A percentile compares a stretch with the other conserved stretches of the same genome.
These are phyloP conservation scores for Paragyromitra xinjiangensis DNA, from an alignment of 495 filamentous ascomycete species.

Conservation along the genomic window DNA sequence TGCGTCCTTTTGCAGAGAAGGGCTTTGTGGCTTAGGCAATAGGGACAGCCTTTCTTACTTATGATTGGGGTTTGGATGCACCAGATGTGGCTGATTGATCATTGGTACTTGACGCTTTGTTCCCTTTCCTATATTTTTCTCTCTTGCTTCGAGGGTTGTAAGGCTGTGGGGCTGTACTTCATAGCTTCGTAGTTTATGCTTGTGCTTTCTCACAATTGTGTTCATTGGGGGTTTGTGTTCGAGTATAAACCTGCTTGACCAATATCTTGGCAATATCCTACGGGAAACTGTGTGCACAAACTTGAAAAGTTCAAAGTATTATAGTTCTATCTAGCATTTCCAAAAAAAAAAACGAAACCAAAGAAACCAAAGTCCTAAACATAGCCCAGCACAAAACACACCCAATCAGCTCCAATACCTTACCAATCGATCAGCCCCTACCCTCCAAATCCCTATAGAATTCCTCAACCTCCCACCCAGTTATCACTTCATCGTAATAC, in stretches of 20 bases:
- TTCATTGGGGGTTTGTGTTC: background rate
- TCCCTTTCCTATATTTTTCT: background rate
- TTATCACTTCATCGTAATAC: too few relatives aligned
- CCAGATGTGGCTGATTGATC: background rate
- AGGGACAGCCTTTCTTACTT: background rate
- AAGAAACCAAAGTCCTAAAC: too few relatives aligned
- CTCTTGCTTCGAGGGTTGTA: too few relatives aligned
- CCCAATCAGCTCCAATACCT: too few relatives aligned
- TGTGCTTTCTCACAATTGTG: too few relatives aligned
- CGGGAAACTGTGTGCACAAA: background rate
- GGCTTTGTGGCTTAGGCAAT: constrained; percentile 5
- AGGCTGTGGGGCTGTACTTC: background rate
- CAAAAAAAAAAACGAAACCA: too few relatives aligned
- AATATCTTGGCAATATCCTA: background rate
- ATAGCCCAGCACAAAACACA: too few relatives aligned
- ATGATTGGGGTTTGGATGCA: background rate
- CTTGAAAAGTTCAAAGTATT: background rate
- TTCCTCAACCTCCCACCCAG: too few relatives aligned
- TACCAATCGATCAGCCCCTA: too few relatives aligned
- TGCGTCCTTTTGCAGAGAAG: background rate
- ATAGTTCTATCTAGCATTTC: too few relatives aligned
- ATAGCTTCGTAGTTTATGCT: background rate
- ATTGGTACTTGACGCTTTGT: background rate
- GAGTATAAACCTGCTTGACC: too few relatives aligned
- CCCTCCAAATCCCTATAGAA: too few relatives aligned